phyloP scores from a whole-genome alignment of 306 rosid genomes.

The Vachellia collinsii region DNA sequence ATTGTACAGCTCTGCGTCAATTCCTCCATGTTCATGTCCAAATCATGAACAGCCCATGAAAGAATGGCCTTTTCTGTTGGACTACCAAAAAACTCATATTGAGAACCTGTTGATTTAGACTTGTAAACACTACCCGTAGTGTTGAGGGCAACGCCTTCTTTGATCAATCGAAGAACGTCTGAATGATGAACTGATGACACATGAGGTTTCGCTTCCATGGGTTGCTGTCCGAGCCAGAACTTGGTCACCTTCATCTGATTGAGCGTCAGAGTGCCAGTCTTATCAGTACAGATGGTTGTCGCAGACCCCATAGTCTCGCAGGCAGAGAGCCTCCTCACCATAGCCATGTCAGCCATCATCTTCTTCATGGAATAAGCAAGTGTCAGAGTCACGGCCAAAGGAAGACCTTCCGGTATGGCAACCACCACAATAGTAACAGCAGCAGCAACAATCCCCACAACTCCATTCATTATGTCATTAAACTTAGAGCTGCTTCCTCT shows the following conservation, averaged over 20 bases:
- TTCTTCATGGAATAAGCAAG: conserved; percentile 57
- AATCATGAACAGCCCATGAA: conserved; percentile 49
- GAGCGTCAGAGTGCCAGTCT: conserved; percentile 48
- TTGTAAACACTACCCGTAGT: conserved; percentile 50
- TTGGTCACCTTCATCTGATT: conserved; percentile 51
- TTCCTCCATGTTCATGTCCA: conserved; percentile 43
- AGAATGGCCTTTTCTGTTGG: conserved; percentile 61
- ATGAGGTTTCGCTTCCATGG: not conserved
- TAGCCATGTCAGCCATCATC: conserved; percentile 51
- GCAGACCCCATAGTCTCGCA: conserved; percentile 54
- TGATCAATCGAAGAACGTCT: not conserved
- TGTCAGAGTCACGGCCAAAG: conserved; percentile 44
- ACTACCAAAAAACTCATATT: conserved; percentile 46
- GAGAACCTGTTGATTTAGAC: not conserved
- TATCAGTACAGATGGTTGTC: conserved; percentile 49
- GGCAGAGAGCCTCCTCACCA: conserved; percentile 53
- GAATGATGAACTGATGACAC: not conserved
- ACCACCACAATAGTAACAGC: conserved; percentile 50
- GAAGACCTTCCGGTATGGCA: conserved; percentile 57
- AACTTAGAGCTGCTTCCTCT: conserved; percentile 19
- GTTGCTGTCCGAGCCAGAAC: conserved; percentile 41
- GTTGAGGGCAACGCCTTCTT: conserved; percentile 42
- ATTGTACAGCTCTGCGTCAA: not conserved
- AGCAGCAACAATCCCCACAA: conserved; percentile 35
- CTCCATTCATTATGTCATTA: conserved; percentile 30